These are phyloP conservation scores for Akanthomyces lecanii DNA, from an alignment of 2,329 filamentous ascomycete genomes.

Conservation along the genomic window DNA sequence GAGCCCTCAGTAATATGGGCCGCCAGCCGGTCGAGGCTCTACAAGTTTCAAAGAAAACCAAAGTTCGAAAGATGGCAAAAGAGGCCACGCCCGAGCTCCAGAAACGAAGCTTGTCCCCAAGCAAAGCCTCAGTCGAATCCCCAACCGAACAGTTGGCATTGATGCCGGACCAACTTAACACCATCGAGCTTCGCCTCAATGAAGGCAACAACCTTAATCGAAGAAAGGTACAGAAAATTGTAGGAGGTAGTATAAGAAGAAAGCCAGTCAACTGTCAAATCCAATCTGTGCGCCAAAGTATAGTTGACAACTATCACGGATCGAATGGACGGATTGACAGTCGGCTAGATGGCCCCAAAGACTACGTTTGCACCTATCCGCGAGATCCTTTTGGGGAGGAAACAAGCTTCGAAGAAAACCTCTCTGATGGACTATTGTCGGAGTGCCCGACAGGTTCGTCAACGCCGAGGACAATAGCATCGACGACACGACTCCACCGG, in stretches of 20 bases:
- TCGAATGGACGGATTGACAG: background rate
- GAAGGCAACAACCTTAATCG: conserved; percentile 33
- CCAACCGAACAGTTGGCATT: background rate
- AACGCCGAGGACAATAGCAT: conserved; percentile 30
- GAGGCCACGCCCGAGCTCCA: background rate
- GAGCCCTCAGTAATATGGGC: background rate
- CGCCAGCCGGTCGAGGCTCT: background rate
- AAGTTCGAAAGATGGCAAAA: background rate
- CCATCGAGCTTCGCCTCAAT: conserved; percentile 31
- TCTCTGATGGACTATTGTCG: conserved; percentile 36
- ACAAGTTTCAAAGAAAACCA: background rate
- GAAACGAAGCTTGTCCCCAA: background rate
- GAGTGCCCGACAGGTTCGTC: conserved; percentile 35
- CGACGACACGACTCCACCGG: background rate
- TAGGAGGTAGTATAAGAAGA: conserved; percentile 27
- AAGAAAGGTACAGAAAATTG: conserved; percentile 32
- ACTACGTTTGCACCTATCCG: conserved; percentile 15
- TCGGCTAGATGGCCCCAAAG: conserved; percentile 13
- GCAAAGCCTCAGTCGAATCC: background rate
- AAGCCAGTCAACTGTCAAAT: conserved; percentile 29
- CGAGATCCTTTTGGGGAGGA: conserved; percentile 31
- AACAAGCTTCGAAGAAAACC: conserved; percentile 34
- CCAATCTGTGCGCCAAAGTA: background rate
- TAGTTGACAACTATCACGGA: background rate
- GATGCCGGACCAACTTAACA: conserved; percentile 23